Evolutionary conservation across 345 rosid genomes (phyloP), one percentile per base, ranked within the genome.

Genomic region (Melaleuca quinquenervia): DNA sequence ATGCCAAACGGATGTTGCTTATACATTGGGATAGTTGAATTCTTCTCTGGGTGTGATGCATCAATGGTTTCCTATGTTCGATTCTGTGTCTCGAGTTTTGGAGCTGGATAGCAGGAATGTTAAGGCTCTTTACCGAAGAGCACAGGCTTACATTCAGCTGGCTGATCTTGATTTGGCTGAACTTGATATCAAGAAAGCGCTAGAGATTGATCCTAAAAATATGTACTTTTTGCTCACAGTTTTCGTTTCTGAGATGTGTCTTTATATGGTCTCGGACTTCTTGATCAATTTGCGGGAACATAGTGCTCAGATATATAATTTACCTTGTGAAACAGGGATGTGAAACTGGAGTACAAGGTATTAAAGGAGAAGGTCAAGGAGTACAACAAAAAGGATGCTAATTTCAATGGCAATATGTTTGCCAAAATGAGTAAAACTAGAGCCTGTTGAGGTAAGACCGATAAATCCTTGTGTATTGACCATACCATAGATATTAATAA

Each of bases 281-380:
- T 8, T 27, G 45, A n/a, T 15, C 14, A 56, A 32, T 11, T 22
- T 8, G 8, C 7, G 54, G 3, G 83, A 29, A 82, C 45, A 18
- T 29, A 48, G 29, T 44, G 74, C 52, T 45, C 29, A 52, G 49
- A 76, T 36, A 21, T 22, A 3, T 24, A 21, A 24, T 26, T 24
- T 52, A 5, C 86, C 26, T 29, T 10, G n/a, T 84, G 62, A 64
- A 70, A 22, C 85, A 96, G 99, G 96, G 99, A 98, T 60, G 95
- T 98, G 50, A 98, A 95, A 91, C 82, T 91, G 80, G 99, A 94
- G 88, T 93, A 98, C 89, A 94, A 89, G 78, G 83, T 85, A 52
- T 82, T 98, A 93, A 96, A 94, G 91, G 98, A 93, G 88, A 98
- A 93, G 88, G 87, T 94, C 88, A 96, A 91, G 87, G 99, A 98